A percentile compares a stretch with the other conserved stretches of the same genome.
Conservation (phyloP, 192 early-diverging fungal genomes). For the Thamnidium elegans region DNA sequence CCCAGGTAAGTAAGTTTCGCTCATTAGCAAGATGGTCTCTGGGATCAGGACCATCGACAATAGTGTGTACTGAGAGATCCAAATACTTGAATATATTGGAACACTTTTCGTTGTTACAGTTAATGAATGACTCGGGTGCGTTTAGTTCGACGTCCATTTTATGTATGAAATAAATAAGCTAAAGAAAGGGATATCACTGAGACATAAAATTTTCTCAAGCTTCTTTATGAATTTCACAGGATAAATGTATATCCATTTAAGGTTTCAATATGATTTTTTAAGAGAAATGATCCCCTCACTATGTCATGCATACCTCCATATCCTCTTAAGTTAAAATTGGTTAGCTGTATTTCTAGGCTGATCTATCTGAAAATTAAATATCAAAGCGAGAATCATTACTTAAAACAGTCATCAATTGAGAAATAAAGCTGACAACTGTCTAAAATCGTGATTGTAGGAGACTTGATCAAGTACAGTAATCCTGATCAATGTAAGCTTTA, state of each 20-base stretch:
- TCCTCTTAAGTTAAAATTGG: no score
- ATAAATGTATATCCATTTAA: neutral
- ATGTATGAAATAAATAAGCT: neutral
- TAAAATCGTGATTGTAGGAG: no score
- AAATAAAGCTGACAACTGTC: no score
- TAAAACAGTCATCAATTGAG: no score
- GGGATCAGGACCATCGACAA: conserved; percentile 23
- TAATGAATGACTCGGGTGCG: conserved; percentile 10
- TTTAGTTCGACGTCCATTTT: conserved; percentile 12
- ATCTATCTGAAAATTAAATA: no score
- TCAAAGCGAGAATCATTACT: no score
- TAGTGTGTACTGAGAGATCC: conserved; percentile 23
- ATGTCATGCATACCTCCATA: neutral
- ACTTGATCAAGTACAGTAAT: no score
- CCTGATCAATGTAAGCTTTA: no score
- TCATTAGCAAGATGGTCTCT: conserved; percentile 37
- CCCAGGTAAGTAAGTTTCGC: conserved; percentile 32
- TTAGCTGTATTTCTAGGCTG: no score
- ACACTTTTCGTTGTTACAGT: conserved; percentile 26
- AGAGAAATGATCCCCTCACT: neutral
- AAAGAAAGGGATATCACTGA: neutral
- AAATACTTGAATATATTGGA: conserved; percentile 22
- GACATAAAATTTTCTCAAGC: neutral
- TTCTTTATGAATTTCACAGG: neutral
- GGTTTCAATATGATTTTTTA: neutral